A percentile compares a stretch with the other conserved stretches of the same genome.
phyloP scores from a whole-genome alignment of 805 yeast species.

The Pichia scutulata region DNA sequence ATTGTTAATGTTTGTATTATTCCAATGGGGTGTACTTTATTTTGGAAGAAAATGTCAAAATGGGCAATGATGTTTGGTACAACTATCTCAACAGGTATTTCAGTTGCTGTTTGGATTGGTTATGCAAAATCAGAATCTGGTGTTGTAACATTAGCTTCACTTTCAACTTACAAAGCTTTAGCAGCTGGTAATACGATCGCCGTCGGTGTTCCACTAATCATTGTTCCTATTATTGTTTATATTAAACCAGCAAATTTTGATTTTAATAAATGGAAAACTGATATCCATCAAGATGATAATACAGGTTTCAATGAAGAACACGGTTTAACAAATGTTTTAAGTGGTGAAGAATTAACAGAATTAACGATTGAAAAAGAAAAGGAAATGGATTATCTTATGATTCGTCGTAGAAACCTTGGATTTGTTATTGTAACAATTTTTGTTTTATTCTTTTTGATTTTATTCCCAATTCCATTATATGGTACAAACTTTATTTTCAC shows the following conservation, averaged over 20 bases:
- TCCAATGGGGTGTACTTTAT: conserved; percentile 40
- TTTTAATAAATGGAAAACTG: conserved; percentile 38
- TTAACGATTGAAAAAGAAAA: conserved; percentile 19
- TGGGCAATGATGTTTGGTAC: conserved; percentile 41
- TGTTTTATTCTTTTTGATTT: conserved; percentile 23
- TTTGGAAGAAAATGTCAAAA: conserved; percentile 38
- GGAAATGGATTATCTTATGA: conserved; percentile 18
- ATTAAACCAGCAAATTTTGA: conserved; percentile 41
- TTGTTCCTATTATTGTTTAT: conserved; percentile 39
- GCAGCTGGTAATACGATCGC: conserved; percentile 54
- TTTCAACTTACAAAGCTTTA: conserved; percentile 46
- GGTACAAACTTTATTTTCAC: conserved; percentile 33
- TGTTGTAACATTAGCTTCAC: conserved; percentile 21
- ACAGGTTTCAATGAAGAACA: conserved; percentile 25
- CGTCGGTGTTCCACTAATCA: conserved; percentile 38
- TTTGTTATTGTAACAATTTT: conserved; percentile 21
- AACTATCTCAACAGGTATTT: conserved; percentile 35
- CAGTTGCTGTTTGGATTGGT: conserved; percentile 36
- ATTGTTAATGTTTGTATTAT: conserved; percentile 49
- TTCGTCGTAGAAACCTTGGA: conserved; percentile 24
- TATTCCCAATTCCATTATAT: conserved; percentile 35
- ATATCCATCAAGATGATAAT: conserved; percentile 38
- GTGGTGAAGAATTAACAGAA: conserved; percentile 26
- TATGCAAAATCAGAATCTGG: conserved; percentile 28
- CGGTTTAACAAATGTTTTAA: conserved; percentile 24